A percentile compares a stretch with the other conserved stretches of the same genome.
Evolutionary conservation across 495 filamentous ascomycete species (phyloP).

Genomic region (Hyaloscypha hepaticicola): DNA sequence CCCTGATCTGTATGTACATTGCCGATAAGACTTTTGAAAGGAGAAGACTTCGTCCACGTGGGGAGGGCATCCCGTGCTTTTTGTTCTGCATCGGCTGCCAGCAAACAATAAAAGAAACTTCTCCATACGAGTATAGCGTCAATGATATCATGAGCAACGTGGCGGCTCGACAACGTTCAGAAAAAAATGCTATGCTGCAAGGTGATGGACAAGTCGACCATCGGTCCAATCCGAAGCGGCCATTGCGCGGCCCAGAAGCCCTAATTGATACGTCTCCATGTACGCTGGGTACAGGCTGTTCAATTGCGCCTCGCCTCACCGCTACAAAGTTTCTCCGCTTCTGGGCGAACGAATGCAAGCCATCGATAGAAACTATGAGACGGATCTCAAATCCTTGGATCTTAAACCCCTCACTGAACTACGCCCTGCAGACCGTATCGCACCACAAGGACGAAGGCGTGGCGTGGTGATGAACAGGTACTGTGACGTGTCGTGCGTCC

Average conservation of each 20-base stretch:
- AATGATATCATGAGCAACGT: constrained; percentile 30
- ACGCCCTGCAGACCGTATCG: background rate
- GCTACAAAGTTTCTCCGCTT: constrained; percentile 25
- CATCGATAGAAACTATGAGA: constrained; percentile 8
- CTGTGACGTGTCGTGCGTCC: background rate
- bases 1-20: too few relatives aligned
- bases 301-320: constrained; percentile 28
- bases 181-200: constrained; percentile 7
- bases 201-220: constrained; percentile 2
- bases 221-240: constrained; percentile 9
- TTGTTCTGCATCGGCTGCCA: constrained; percentile 12
- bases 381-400: constrained; percentile 11
- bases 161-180: constrained; percentile 26
- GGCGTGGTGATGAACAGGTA: background rate
- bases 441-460: constrained; percentile 5
- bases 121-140: constrained; percentile 13
- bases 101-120: constrained; percentile 19
- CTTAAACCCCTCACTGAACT: background rate
- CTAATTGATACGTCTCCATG: background rate
- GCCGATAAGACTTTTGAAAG: constrained; percentile 8
- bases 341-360: background rate
- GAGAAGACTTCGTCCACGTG: background rate
- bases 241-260: background rate
- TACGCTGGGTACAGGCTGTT: constrained; percentile 19
- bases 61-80: constrained; percentile 15